Base-by-base conservation (phyloP, 2,329 filamentous ascomycete genomes). In the Colletotrichum filicis region DNA sequence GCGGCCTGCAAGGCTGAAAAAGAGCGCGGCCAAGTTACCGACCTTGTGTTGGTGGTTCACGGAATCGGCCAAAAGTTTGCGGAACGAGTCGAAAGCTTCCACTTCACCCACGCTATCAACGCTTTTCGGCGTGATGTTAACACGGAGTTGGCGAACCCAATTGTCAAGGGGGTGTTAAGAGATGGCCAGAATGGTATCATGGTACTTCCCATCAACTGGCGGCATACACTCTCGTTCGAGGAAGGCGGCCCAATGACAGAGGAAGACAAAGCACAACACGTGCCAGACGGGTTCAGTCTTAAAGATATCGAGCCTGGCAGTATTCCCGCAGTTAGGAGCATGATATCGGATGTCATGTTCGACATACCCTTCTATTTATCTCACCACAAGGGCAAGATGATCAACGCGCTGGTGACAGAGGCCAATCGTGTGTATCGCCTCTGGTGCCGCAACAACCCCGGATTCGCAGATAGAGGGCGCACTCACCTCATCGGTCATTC, bases 311-410 rank as follows among this genome's bases (percentile, higher is more conserved):
- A 97, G 5, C 95, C 95, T 1, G 90, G 92, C 55, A 97, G 94
- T 0, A 94, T 99, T 35, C 95, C 96, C 0, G 95, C 94, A 1
- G 93, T 99, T n/a, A 92, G 97, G 58, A 94, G 93, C 79, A 91
- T 99, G 80, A 97, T 99, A 74, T 97, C 94, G 55, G 97, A 99
- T 81, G 95, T 99, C 77, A 98, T 99, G 95, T 92, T 98, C 62
- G 97, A 99, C 80, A 96, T 99, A 62, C 97, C 97, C 0, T 98
- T 98, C 80, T 99, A 98, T 83, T 92, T 99, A 84, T 98, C 96
- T 0, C 94, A 97, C 72, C 96, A 98, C 83, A 98, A 98, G 79
- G 90, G 92, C 4, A 98, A 95, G 82, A 98, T 99, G 95, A 93
- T 98, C 63, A 89, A 92, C 56, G 95, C 97, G 1, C 92, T 98